Evolutionary conservation across 2,329 filamentous ascomycete genomes (phyloP).

Genomic region (Trichoderma atrobrunneum): DNA sequence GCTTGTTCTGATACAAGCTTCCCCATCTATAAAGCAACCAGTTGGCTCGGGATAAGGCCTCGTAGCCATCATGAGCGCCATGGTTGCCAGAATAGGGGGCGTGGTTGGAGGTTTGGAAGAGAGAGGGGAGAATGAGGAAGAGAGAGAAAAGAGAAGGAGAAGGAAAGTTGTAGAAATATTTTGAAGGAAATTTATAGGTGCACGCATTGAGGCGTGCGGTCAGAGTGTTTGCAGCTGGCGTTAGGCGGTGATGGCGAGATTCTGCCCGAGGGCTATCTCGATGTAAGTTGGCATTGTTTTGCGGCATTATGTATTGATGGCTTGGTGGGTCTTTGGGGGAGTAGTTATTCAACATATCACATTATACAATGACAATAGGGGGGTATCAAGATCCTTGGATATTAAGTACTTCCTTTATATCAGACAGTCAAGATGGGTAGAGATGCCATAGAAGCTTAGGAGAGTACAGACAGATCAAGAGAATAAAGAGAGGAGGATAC

Average conservation of each 20-base stretch:
- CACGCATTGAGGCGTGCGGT: background rate
- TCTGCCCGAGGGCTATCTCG: background rate
- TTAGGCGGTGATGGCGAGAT: background rate
- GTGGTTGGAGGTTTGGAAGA: background rate
- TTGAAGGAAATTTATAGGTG: background rate
- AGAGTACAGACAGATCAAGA: too few relatives aligned
- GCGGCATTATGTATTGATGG: background rate
- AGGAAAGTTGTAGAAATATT: background rate
- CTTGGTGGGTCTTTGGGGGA: background rate
- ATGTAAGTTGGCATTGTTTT: background rate
- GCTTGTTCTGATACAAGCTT: background rate
- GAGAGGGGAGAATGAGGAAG: background rate
- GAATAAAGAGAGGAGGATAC: background rate
- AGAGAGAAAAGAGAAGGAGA: background rate
- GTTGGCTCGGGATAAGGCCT: background rate
- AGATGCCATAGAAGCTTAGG: too few relatives aligned
- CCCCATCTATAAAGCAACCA: background rate
- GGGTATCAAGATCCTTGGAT: background rate
- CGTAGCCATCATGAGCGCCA: background rate
- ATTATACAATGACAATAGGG: background rate
- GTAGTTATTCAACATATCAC: background rate
- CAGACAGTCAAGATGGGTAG: background rate
- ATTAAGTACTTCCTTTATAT: background rate
- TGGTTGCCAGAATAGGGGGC: background rate
- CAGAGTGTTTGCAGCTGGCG: background rate